A percentile compares a stretch with the other conserved stretches of the same genome.
Conservation (phyloP, 768 basidiomycete species). For the Agaricus sinodeliciosus region DNA sequence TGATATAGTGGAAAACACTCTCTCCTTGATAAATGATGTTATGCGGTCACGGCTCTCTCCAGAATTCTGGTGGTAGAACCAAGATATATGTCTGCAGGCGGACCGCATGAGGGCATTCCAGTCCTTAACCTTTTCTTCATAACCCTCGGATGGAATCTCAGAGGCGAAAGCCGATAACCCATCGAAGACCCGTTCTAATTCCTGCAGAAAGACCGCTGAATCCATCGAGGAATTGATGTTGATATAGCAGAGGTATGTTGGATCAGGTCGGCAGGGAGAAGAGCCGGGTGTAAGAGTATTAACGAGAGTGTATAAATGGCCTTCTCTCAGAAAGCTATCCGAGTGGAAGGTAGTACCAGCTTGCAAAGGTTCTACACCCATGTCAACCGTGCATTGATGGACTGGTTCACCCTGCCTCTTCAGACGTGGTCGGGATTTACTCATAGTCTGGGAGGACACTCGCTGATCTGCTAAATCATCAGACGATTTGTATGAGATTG, state of each 20-base stretch:
- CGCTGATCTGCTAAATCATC: not conserved
- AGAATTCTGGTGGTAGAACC: not conserved
- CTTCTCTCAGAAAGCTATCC: not conserved
- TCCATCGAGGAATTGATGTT: conserved; percentile 1
- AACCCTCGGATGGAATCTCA: conserved; percentile 7
- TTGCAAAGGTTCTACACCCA: conserved; percentile 5
- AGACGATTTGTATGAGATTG: not conserved
- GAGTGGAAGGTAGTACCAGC: not conserved
- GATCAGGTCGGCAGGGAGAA: not conserved
- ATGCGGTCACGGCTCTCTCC: not conserved
- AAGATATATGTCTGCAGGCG: conserved; percentile 1
- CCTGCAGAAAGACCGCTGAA: not conserved
- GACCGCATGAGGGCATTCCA: conserved; percentile 4
- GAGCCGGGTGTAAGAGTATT: not conserved
- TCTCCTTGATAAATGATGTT: not conserved
- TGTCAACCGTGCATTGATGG: conserved; percentile 4
- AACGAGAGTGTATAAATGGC: conserved; percentile 1
- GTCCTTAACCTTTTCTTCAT: conserved; percentile 6
- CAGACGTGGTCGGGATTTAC: not conserved
- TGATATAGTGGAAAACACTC: not conserved
- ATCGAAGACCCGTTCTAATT: not conserved
- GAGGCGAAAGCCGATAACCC: conserved; percentile 2
- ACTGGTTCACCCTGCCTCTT: not conserved
- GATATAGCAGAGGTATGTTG: conserved; percentile 2
- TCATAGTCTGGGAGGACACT: not conserved